These are phyloP conservation scores for Xylariaceae sp. DNA, from an alignment of 2,329 filamentous ascomycete species.

Conservation along the genomic window DNA sequence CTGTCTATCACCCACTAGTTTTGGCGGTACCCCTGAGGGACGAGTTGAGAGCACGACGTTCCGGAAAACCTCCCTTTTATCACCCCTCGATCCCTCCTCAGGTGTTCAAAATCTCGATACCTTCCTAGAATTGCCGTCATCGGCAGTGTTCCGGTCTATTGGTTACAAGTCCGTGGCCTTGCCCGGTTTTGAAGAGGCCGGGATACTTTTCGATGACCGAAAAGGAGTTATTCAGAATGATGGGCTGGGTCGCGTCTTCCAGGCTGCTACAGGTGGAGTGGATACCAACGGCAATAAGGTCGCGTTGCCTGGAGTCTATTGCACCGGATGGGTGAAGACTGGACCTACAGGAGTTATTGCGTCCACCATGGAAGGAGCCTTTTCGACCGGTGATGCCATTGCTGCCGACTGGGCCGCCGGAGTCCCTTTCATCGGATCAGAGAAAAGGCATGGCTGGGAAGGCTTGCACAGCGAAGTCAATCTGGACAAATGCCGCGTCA, in stretches of 20 bases:
- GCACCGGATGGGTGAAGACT: conserved; percentile 92
- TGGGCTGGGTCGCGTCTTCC: conserved; percentile 63
- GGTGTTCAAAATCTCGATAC: conserved; percentile 46
- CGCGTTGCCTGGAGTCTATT: conserved; percentile 70
- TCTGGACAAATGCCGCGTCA: conserved; percentile 51
- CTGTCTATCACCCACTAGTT: conserved; percentile 69
- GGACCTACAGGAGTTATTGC: conserved; percentile 95
- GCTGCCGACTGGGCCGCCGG: conserved; percentile 63
- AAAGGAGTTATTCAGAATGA: conserved; percentile 81
- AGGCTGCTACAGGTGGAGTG: conserved; percentile 30
- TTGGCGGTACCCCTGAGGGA: conserved; percentile 47
- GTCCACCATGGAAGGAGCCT: conserved; percentile 92
- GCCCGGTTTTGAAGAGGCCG: conserved; percentile 65
- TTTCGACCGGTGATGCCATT: conserved; percentile 79
- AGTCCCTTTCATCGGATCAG: conserved; percentile 36
- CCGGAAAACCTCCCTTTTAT: conserved; percentile 52
- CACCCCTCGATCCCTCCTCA: conserved; percentile 49
- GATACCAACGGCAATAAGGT: conserved; percentile 37
- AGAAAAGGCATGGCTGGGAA: conserved; percentile 61
- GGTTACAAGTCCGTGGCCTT: conserved; percentile 83
- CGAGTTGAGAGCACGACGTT: conserved; percentile 64
- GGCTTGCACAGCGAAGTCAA: conserved; percentile 60
- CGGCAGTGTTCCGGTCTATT: conserved; percentile 84
- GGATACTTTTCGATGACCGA: conserved; percentile 69
- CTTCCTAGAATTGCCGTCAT: conserved; percentile 53